Conservation (phyloP, 345 rosid species). For the Capsella bursapastoris region DNA sequence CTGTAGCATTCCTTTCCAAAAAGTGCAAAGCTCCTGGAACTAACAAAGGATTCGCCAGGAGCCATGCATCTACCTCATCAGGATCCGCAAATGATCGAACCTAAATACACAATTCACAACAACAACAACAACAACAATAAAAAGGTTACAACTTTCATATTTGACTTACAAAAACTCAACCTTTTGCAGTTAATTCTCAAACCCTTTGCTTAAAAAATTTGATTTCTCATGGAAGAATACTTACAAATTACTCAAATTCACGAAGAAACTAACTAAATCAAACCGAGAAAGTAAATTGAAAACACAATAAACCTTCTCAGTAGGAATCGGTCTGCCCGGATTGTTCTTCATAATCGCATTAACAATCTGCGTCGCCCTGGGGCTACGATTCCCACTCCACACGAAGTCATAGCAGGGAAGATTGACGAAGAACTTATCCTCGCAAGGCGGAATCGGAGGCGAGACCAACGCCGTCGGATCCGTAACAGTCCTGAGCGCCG, state of each 20-base stretch:
- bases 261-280: not conserved
- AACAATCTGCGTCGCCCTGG: conserved; percentile 45
- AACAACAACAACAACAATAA: not conserved
- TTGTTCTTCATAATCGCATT: conserved; percentile 63
- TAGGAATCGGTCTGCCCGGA: conserved; percentile 68
- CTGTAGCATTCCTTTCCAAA: conserved; percentile 53
- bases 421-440: conserved; percentile 65
- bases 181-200: not conserved
- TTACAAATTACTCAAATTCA: not conserved
- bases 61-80: conserved; percentile 71
- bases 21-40: conserved; percentile 86
- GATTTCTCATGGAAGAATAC: too few species aligned
- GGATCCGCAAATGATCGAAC: conserved; percentile 59
- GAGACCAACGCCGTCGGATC: conserved; percentile 59
- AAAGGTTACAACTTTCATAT: not conserved
- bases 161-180: not conserved
- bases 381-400: conserved; percentile 78
- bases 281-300: not conserved
- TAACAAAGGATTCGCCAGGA: conserved; percentile 57
- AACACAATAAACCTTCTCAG: conserved; percentile 51
- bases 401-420: conserved; percentile 79
- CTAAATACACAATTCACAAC: conserved; percentile 45
- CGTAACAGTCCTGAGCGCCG: conserved; percentile 49
- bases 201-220: not conserved
- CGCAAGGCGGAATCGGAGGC: conserved; percentile 82